A percentile compares a stretch with the other conserved stretches of the same genome.
phyloP scores from a whole-genome alignment of 2,329 filamentous ascomycete genomes.

The Pleomassaria siparia region DNA sequence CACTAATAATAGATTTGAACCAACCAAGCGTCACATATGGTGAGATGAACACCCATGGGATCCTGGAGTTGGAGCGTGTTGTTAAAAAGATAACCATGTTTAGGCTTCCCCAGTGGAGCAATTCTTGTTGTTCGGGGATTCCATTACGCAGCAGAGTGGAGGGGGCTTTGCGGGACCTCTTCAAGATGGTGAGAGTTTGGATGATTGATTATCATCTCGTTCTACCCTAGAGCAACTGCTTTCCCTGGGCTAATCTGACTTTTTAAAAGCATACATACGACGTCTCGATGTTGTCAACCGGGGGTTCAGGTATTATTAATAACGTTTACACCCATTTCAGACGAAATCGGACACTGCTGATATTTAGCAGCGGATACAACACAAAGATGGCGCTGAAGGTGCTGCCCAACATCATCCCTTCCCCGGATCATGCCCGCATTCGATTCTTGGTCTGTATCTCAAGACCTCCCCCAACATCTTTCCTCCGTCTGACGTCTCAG shows the following conservation, averaged over 20 bases:
- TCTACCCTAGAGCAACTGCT: not conserved
- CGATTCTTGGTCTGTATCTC: slow-evolving; percentile 61
- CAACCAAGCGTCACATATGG: too few relatives aligned
- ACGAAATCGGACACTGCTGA: not conserved
- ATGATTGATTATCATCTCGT: too few relatives aligned
- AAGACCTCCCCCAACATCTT: not conserved
- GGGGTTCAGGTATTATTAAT: slow-evolving; percentile 63
- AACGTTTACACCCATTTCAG: not conserved
- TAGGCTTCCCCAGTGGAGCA: slow-evolving; percentile 43
- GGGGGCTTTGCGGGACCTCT: slow-evolving; percentile 76
- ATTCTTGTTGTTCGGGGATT: slow-evolving; percentile 83
- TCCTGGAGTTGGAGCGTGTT: too few relatives aligned
- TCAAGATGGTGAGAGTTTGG: slow-evolving; percentile 64
- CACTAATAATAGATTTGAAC: too few relatives aligned
- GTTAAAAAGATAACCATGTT: too few relatives aligned
- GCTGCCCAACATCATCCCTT: slow-evolving; percentile 70
- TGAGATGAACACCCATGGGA: not conserved
- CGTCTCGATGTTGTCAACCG: slow-evolving; percentile 85
- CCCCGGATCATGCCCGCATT: slow-evolving; percentile 62
- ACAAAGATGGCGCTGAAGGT: slow-evolving; percentile 71
- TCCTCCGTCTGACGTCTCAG: too few relatives aligned
- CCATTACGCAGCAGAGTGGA: slow-evolving; percentile 66
- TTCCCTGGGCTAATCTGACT: slow-evolving; percentile 5
- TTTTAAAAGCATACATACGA: slow-evolving; percentile 73
- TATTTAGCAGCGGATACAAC: slow-evolving; percentile 68